phyloP scores from a whole-genome alignment of 2,329 filamentous ascomycete species.

The Septoria linicola region DNA sequence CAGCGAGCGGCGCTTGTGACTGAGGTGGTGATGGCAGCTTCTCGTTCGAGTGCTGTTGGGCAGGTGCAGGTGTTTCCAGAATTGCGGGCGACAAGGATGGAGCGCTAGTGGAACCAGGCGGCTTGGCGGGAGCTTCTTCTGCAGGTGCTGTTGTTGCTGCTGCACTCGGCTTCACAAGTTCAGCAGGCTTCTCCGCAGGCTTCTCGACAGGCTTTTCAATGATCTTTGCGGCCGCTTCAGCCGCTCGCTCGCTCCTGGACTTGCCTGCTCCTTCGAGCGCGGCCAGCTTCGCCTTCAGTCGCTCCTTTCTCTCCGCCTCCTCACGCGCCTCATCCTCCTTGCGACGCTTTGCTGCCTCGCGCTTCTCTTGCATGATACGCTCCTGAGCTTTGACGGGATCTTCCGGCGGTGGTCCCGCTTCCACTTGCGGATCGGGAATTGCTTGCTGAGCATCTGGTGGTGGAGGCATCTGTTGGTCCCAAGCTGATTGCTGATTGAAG shows the following conservation, averaged over 20 bases:
- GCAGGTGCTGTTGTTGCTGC: too few relatives aligned
- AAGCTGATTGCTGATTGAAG: slow-evolving; percentile 34
- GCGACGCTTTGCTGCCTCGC: slow-evolving; percentile 34
- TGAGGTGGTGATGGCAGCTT: slow-evolving; percentile 27
- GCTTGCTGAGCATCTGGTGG: slow-evolving; percentile 20
- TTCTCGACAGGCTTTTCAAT: slow-evolving; percentile 20
- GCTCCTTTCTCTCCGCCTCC: slow-evolving; percentile 34
- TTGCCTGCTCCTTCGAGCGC: slow-evolving; percentile 35
- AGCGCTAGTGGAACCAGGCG: slow-evolving; percentile 22
- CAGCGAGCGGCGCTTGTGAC: slow-evolving; percentile 21
- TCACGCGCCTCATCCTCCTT: slow-evolving; percentile 34
- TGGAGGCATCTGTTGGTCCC: slow-evolving; percentile 38
- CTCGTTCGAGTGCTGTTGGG: slow-evolving; percentile 13
- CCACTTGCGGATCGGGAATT: slow-evolving; percentile 10
- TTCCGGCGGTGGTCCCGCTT: slow-evolving; percentile 46
- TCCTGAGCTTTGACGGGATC: slow-evolving; percentile 64
- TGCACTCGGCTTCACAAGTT: slow-evolving; percentile 12
- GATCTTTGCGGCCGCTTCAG: slow-evolving; percentile 34
- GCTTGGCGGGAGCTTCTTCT: slow-evolving; percentile 21
- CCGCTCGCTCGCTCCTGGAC: slow-evolving; percentile 37
- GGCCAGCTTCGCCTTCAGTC: slow-evolving; percentile 38
- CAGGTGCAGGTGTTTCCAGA: slow-evolving; percentile 8
- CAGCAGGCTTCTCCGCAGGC: slow-evolving; percentile 15
- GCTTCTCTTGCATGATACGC: slow-evolving; percentile 48
- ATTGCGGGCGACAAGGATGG: slow-evolving; percentile 20